Evolutionary conservation across 2,329 filamentous ascomycete genomes (phyloP), one percentile per base, ranked within the genome.

Genomic region (Thermoascus crustaceus): DNA sequence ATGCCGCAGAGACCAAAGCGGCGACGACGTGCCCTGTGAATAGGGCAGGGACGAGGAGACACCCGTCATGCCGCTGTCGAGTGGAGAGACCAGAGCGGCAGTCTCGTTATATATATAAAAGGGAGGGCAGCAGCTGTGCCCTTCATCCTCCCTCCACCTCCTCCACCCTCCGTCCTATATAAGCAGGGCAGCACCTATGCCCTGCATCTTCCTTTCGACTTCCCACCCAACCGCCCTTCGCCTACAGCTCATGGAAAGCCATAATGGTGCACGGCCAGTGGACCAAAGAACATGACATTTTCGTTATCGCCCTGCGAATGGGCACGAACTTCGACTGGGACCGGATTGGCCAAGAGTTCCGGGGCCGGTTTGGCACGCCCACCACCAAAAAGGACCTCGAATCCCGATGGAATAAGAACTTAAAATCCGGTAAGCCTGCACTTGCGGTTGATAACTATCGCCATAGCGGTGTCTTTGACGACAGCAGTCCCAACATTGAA

Each of bases 391-490:
- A 43, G 36, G 43, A 47, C 33, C 30, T 44, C 25, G 45, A 48
- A 22, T 46, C 45, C 7, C 38, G 38, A 20, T 45, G 37, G 23
- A 45, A 48, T 24, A 46, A 45, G 37, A 34, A 23, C 20, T 30
- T 43, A 19, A 41, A 39, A 33, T 8, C 14, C n/a, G 10, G n/a
- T 11, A 7, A 10, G 4, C 9, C 14, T 13, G 22, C 10, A 5
- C 9, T 24, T 4, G 32, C 32, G 4, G 21, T 34, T 9, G 32
- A 34, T 21, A 17, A 34, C 16, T 34, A 23, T n/a, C 32, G 32
- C 5, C 32, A 34, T 10, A 34, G 9, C 13, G 21, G 32, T n/a
- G 16, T 25, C 32, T 9, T 34, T 13, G 13, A 16, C 14, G 16
- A 18, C 4, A 13, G 19, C 14, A 2, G 16, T 6, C 11, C n/a